Evolutionary conservation across 75 land plant species (phyloP).

Genomic region (Adiantum capillusveneris): DNA sequence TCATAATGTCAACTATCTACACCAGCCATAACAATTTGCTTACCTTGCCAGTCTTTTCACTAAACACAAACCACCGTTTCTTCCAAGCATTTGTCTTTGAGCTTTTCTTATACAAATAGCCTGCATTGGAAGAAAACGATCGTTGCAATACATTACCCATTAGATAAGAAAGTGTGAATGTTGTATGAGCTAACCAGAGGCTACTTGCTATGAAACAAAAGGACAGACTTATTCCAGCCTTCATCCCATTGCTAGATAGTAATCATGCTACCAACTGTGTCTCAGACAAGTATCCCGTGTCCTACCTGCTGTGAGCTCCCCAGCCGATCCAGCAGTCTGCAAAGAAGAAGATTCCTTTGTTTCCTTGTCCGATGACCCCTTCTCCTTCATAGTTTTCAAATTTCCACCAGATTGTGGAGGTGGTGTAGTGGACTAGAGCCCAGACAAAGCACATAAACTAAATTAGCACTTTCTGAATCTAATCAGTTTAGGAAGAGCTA

Average conservation of each 20-base stretch:
- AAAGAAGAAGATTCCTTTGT: conserved; percentile 55
- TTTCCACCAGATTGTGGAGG: conserved; percentile 66
- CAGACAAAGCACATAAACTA: too few species aligned
- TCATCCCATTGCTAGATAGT: too few species aligned
- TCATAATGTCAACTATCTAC: background rate
- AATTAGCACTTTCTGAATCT: too few species aligned
- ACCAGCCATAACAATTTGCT: background rate
- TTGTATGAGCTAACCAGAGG: too few species aligned
- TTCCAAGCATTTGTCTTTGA: conserved; percentile 83
- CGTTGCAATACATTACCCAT: too few species aligned
- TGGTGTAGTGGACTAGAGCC: conserved; percentile 73
- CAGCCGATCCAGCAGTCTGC: conserved; percentile 66
- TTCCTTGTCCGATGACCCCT: conserved; percentile 63
- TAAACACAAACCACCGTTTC: conserved; percentile 94
- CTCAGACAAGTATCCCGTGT: too few species aligned
- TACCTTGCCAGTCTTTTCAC: conserved; percentile 94
- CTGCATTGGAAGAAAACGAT: conserved; percentile 35
- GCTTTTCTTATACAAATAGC: conserved; percentile 79
- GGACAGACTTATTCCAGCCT: too few species aligned
- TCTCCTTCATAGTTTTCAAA: conserved; percentile 78
- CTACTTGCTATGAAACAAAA: too few species aligned
- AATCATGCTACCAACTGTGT: too few species aligned
- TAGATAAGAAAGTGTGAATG: too few species aligned
- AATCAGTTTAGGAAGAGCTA: too few species aligned
- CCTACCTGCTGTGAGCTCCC: conserved; percentile 85